Percentiles rank a stretch among this genome's conserved stretches.
Evolutionary conservation across 2,329 filamentous ascomycete genomes (phyloP).

Genomic region (Ceratocystis ficicola): DNA sequence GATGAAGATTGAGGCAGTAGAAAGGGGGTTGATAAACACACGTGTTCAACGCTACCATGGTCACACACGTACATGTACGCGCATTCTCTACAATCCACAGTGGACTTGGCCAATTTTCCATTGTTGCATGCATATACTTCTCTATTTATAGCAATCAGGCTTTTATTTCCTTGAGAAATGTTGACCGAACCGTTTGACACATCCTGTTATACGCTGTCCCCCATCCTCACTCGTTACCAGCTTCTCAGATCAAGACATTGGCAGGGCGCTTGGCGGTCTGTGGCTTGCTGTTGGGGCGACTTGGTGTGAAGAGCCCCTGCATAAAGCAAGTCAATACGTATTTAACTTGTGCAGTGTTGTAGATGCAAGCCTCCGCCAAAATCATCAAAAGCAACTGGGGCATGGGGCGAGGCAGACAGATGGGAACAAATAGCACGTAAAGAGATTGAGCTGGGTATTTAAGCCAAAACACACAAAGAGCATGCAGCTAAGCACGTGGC

Average conservation of each 20-base stretch:
- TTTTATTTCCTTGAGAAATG: not conserved
- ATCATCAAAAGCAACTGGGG: not conserved
- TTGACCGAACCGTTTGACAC: not conserved
- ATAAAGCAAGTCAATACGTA: not conserved
- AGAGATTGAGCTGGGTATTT: not conserved
- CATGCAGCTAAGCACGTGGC: not conserved
- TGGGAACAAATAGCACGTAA: not conserved
- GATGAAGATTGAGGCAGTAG: not conserved
- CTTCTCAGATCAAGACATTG: conserved; percentile 5
- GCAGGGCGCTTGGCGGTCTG: not conserved
- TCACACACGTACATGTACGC: not conserved
- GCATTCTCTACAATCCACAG: not conserved
- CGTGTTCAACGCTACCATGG: not conserved
- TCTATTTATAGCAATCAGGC: not conserved
- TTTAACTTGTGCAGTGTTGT: not conserved
- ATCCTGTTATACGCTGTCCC: not conserved
- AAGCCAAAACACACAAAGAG: too few relatives aligned
- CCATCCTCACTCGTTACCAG: not conserved
- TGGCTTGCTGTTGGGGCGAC: not conserved
- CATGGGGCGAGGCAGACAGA: not conserved
- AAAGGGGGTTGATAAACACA: not conserved
- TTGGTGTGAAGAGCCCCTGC: not conserved
- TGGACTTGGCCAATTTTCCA: not conserved
- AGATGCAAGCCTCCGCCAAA: not conserved
- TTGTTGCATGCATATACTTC: not conserved